Evolutionary conservation across 305 asterid species (phyloP), one percentile per base, ranked within the genome.

Genomic region (Fraxinus sp.): DNA sequence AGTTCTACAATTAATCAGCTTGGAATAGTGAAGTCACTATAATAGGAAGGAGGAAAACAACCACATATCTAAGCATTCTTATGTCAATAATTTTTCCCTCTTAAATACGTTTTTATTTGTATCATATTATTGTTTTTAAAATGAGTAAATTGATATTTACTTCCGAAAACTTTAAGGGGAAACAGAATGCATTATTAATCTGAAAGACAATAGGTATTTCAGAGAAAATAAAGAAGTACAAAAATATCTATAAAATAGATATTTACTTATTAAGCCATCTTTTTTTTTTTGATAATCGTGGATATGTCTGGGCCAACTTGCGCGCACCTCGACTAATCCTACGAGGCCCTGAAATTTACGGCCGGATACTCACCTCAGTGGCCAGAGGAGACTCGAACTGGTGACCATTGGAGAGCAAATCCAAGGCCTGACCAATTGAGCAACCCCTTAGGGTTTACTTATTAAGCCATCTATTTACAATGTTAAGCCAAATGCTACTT

Each of bases 1-100:
- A 82, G 66, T 36, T 49, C 77, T 76, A 43, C 84, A 75, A 70
- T 52, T 49, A 83, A 76, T 83, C 79, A 66, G 43, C 28, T 16
- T 76, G 39, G 9, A 55, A 30, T 35, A 62, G 3, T 72, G 62
- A 79, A 62, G 71, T 82, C 70, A 30, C 13, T 26, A 5, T 14
- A 32, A 55, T 62, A 35, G 26, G 75, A 77, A 80, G 74, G 39
- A 77, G 78, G 79, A 13, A 49, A 79, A 82, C 55, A 79, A 5
- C 76, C 28, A 30, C 49, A 77, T 80, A 59, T n/a, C 79, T 74
- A 64, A 68, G n/a, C 30, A 22, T 81, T 20, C 39, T 76, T 75
- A 71, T 79, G 79, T 37, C 83, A 57, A 75, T 39, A 39, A 28
- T 68, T 68, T 14, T 16, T 82, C 39, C 41, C 66, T 22, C 66